These are phyloP conservation scores for Trichoderma asperelloides DNA, from an alignment of 495 filamentous ascomycete genomes.

Conservation along the genomic window DNA sequence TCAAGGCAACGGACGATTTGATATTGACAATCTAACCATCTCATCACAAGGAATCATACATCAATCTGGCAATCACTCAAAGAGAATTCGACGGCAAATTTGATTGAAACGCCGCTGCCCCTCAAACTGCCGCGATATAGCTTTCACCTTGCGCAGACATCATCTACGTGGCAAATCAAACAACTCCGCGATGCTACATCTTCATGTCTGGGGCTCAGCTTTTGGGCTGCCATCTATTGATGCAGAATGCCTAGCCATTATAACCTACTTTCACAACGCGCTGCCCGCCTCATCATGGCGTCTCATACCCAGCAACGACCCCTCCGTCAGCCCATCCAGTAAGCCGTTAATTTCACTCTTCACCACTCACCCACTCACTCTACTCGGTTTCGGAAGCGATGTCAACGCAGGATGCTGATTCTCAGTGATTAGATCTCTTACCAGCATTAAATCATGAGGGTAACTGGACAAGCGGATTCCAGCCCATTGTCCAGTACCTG, in stretches of 20 bases:
- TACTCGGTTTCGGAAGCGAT: not conserved
- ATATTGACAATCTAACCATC: not conserved
- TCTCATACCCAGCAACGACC: conserved; percentile 67
- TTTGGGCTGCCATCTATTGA: conserved; percentile 85
- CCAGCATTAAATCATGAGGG: conserved; percentile 61
- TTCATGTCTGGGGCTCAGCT: conserved; percentile 87
- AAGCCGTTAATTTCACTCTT: conserved; percentile 24
- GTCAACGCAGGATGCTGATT: conserved; percentile 3
- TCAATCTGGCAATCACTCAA: not conserved
- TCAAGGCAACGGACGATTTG: not conserved
- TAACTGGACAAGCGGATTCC: conserved; percentile 60
- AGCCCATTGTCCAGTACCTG: conserved; percentile 65
- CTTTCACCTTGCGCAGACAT: not conserved
- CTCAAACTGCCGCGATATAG: not conserved
- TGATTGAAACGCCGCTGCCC: too few relatives aligned
- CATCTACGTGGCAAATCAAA: too few relatives aligned
- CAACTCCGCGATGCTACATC: conserved; percentile 47
- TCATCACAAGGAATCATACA: not conserved
- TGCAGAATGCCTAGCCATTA: conserved; percentile 71
- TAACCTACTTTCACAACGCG: conserved; percentile 57
- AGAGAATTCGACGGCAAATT: not conserved
- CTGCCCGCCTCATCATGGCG: conserved; percentile 57
- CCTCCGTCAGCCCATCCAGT: conserved; percentile 68
- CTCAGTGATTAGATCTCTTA: conserved; percentile 50
- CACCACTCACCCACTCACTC: too few relatives aligned